Evolutionary conservation across 345 rosid species (phyloP).

Genomic region (Fremontodendron californicum): DNA sequence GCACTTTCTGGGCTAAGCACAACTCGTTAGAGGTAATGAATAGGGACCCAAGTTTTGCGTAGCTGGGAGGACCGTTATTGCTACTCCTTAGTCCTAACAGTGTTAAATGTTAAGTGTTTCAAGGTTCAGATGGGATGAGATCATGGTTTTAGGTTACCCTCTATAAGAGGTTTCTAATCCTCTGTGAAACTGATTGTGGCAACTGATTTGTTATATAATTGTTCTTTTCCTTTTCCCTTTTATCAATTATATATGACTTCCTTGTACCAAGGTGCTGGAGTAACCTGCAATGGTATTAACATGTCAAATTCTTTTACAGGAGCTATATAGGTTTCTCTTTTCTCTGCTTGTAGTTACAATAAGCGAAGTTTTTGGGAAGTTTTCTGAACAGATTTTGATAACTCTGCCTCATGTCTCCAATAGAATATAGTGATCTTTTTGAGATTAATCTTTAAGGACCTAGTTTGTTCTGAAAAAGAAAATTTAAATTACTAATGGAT

Average conservation of each 20-base stretch:
- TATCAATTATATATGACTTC: neutral
- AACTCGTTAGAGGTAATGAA: neutral
- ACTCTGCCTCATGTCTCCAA: neutral
- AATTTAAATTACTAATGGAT: no score
- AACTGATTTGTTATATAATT: neutral
- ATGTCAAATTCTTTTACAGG: no score
- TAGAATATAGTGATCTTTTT: neutral
- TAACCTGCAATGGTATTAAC: no score
- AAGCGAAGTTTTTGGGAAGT: no score
- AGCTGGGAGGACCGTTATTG: neutral
- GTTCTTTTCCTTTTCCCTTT: neutral
- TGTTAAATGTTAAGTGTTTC: neutral
- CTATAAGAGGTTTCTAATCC: neutral
- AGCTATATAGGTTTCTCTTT: no score
- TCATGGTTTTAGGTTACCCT: neutral
- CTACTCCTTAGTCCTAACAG: neutral
- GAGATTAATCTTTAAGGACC: neutral
- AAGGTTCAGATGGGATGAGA: neutral
- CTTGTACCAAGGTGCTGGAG: neutral
- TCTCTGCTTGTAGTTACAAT: no score
- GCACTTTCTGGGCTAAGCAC: neutral
- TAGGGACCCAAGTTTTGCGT: neutral
- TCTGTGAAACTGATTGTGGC: neutral
- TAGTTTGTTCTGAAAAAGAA: neutral
- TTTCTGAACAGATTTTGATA: neutral